Conservation (phyloP, 345 rosid species). For the Acer yangbiense region DNA sequence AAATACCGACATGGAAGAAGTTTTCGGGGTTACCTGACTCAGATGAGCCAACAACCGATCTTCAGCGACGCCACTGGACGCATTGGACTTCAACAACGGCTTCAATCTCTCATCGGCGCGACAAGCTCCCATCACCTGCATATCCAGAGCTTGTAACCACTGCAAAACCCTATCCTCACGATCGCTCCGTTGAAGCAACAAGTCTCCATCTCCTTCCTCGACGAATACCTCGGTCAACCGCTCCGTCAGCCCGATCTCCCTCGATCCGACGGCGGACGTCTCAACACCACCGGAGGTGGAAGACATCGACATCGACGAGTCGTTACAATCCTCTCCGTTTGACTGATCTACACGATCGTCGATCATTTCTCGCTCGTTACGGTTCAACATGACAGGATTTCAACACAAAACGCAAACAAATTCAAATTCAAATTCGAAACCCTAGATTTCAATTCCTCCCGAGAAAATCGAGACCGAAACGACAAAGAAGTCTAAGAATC, state of each 20-base stretch:
- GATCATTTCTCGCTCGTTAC: slow-evolving; percentile 43
- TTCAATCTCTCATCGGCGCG: slow-evolving; percentile 95
- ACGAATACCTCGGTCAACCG: slow-evolving; percentile 39
- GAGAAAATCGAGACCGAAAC: neutral
- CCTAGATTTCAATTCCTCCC: slow-evolving; percentile 1
- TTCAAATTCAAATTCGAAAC: slow-evolving; percentile 15
- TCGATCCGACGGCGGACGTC: slow-evolving; percentile 45
- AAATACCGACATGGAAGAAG: neutral
- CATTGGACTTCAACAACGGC: slow-evolving; percentile 80
- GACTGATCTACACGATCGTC: slow-evolving; percentile 40
- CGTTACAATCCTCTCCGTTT: slow-evolving; percentile 40
- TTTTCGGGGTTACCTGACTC: slow-evolving; percentile 58
- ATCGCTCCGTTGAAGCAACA: slow-evolving; percentile 59
- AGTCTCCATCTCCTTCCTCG: slow-evolving; percentile 60
- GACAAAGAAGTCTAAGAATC: neutral
- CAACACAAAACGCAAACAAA: neutral
- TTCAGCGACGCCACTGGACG: slow-evolving; percentile 65
- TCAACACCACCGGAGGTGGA: slow-evolving; percentile 32
- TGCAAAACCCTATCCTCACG: slow-evolving; percentile 75
- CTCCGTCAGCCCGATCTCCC: slow-evolving; percentile 52
- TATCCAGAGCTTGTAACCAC: slow-evolving; percentile 92
- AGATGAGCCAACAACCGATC: slow-evolving; percentile 81
- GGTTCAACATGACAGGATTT: slow-evolving; percentile 48
- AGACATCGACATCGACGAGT: slow-evolving; percentile 32
- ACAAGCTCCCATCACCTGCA: slow-evolving; percentile 94